Base-by-base conservation (phyloP, 805 yeast species). In the Tetrapisispora namnaoensis region DNA sequence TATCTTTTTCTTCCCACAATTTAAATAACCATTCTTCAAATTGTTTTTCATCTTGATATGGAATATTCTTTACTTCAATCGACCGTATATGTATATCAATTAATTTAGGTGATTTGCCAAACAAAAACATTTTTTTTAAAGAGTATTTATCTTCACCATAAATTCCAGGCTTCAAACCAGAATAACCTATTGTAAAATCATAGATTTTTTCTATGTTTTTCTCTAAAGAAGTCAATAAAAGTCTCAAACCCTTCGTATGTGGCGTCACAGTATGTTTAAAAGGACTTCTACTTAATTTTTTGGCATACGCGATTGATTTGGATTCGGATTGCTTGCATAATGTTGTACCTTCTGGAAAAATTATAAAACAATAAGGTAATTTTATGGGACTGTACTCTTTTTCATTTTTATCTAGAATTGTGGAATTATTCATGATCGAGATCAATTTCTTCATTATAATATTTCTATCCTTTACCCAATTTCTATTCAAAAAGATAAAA, bases 291-390 rank as follows among this genome's bases (percentile, higher is more conserved):
- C 72, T 74, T 21, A 72, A 59, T 53, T 80, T 77, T 7, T 63
- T 66, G 21, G 88, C 83, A 66, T 71, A 91, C 6, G 62, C 70
- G n/a, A 70, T 71, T 7, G 89, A 78, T 50, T 77, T 76, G 3
- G 57, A 67, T 44, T 78, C 72, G 1, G 95, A 86, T 51, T 78
- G 75, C 3, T 71, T 73, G 35, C 91, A 80, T 48, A 85, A 68
- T 50, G 88, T 93, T 0, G 99, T 93, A 4, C 99, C 99, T 65
- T 93, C 99, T 1, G 99, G 99, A 67, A 83, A 93, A 20, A 93
- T 65, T 17, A 90, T 67, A 43, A 93, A 65, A 73, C 84, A 80
- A 53, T 82, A 81, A 3, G 85, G 82, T 77, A 78, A 74, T 8
- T 60, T 22, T 10, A 13, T 51, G 8, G 50, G 27, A n/a, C 51